Conservation (phyloP, 306 rosid species). For the Quercus rubra region DNA sequence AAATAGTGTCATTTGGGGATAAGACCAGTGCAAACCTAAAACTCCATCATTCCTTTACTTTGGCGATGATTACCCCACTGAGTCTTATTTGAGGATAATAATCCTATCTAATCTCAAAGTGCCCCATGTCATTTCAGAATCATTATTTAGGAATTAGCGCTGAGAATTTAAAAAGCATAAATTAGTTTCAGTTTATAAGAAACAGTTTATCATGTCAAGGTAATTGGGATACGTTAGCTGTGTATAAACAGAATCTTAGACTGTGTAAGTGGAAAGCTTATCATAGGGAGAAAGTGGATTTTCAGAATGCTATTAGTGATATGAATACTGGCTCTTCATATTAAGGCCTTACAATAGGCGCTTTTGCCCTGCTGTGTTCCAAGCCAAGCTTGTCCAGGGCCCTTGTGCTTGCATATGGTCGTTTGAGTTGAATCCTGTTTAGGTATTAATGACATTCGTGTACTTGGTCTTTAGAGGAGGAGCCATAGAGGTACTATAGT, state of each 20-base stretch:
- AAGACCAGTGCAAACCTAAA: not conserved
- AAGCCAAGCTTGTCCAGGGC: not conserved
- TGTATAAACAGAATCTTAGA: not conserved
- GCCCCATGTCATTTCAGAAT: not conserved
- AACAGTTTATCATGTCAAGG: not conserved
- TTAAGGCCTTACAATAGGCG: not conserved
- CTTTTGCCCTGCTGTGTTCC: not conserved
- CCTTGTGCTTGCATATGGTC: not conserved
- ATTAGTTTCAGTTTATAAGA: not conserved
- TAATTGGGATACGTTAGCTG: not conserved
- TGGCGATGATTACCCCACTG: not conserved
- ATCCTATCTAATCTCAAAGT: not conserved
- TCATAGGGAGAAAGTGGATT: not conserved
- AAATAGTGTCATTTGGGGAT: not conserved
- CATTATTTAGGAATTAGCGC: not conserved
- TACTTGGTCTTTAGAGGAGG: not conserved
- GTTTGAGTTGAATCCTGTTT: not conserved
- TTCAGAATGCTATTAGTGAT: not conserved
- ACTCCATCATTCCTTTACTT: not conserved
- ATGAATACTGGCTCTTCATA: not conserved
- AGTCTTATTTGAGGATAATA: not conserved
- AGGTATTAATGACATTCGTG: not conserved
- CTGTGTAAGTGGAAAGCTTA: not conserved
- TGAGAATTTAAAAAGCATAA: not conserved
- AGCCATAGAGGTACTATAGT: not conserved